phyloP scores from a whole-genome alignment of 805 yeast genomes.

The Candida boleticola region DNA sequence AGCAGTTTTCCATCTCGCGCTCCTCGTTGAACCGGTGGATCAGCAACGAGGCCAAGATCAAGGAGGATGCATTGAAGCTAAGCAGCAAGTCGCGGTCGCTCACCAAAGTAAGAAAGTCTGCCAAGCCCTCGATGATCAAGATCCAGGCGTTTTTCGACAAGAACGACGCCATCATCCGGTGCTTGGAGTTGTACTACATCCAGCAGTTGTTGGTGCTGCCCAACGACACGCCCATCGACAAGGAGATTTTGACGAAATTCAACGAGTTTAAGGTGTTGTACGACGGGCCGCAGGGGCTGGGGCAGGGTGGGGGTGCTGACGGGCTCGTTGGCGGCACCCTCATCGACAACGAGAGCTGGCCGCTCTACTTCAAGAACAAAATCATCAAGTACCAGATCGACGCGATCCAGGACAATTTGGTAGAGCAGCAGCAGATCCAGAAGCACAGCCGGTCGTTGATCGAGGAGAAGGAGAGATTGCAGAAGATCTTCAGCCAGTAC shows the following conservation, averaged over 20 bases:
- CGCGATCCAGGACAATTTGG: constrained; percentile 8
- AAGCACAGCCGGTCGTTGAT: constrained; percentile 8
- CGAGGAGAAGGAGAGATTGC: constrained; percentile 12
- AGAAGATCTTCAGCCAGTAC: constrained; percentile 9
- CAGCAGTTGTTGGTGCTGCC: constrained; percentile 9
- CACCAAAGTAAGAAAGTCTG: constrained; percentile 6
- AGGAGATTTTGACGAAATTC: constrained; percentile 8
- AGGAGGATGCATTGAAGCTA: constrained; percentile 8
- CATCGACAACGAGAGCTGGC: constrained; percentile 8
- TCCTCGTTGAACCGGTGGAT: constrained; percentile 20
- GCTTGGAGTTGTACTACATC: constrained; percentile 9
- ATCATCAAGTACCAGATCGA: constrained; percentile 10
- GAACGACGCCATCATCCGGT: constrained; percentile 8
- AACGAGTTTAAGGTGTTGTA: constrained; percentile 6
- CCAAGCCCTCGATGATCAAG: constrained; percentile 6
- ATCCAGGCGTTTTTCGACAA: constrained; percentile 7
- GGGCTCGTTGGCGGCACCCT: constrained; percentile 2
- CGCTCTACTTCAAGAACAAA: constrained; percentile 2
- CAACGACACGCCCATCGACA: constrained; percentile 3
- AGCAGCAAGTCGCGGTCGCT: constrained; percentile 5
- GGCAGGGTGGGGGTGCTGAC: background rate
- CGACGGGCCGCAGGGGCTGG: no score
- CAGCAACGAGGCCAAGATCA: constrained; percentile 9
- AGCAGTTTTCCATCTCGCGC: constrained; percentile 13
- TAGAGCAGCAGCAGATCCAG: constrained; percentile 12